Conservation (phyloP, 2,329 filamentous ascomycete genomes). For the Aspergillus puulaauensis region DNA sequence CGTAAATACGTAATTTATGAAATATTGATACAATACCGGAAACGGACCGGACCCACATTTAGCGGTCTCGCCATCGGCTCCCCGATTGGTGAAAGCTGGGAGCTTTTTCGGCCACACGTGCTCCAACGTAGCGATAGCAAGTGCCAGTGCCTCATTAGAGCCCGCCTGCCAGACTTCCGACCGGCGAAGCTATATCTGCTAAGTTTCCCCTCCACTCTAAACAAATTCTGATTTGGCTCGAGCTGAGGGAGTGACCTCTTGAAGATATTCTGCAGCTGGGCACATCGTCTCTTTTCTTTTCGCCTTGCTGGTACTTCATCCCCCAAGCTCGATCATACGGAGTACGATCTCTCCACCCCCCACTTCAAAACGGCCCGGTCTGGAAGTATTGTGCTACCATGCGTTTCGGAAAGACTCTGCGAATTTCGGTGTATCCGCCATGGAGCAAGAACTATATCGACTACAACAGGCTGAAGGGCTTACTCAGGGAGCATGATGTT, state of each 20-base stretch:
- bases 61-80: neutral
- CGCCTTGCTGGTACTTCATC: neutral
- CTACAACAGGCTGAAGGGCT: slow-evolving; percentile 86
- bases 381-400: slow-evolving; percentile 51
- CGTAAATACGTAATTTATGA: neutral
- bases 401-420: slow-evolving; percentile 91
- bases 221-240: neutral
- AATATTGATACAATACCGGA: neutral
- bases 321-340: neutral
- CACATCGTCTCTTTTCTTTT: neutral
- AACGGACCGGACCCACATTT: neutral
- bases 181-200: slow-evolving; percentile 1
- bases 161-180: neutral
- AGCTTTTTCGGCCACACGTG: slow-evolving; percentile 5
- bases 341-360: neutral
- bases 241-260: neutral
- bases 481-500: slow-evolving; percentile 74
- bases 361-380: neutral
- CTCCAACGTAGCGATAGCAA: slow-evolving; percentile 4
- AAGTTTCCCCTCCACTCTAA: neutral
- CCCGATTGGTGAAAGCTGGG: slow-evolving; percentile 3
- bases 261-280: neutral
- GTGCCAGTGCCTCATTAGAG: neutral
- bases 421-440: slow-evolving; percentile 74
- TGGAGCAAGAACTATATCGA: slow-evolving; percentile 96